Base-by-base conservation (phyloP, 2,329 filamentous ascomycete species). In the Curvularia sp. region DNA sequence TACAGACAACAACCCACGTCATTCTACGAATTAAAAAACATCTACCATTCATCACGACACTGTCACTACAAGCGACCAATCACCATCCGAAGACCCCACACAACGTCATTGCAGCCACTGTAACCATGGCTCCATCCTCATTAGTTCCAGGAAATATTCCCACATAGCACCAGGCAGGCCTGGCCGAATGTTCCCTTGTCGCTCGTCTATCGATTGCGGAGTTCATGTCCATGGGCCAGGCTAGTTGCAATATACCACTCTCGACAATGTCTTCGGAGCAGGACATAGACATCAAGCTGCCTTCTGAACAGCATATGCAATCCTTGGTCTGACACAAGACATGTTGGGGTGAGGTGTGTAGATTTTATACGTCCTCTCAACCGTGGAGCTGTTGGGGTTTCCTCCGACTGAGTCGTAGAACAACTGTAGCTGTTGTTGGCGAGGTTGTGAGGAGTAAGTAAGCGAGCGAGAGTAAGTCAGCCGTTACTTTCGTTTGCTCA, bases 171-270 rank as follows among this genome's bases (percentile, higher is more conserved):
- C 52, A 58, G 42, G 55, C 62, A 64, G 63, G 65, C 67, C 66
- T 63, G 65, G 61, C 66, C 67, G 67, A 58, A 57, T 69, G 65
- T 67, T 72, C 64, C 51, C 61, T 62, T 43, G 57, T 42, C 49
- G 35, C 49, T 64, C 53, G 61, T 57, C 46, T 60, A 48, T 57
- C 59, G 46, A 31, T 49, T 72, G 69, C 64, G 68, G 68, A 65
- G 68, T 71, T 61, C 69, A 69, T 60, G 53, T 49, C 28, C 35
- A 48, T 39, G 50, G 46, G 47, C 20, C 49, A 48, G 28, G 41
- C 20, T 31, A 22, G 28, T 48, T 33, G 31, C 39, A 44, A 39
- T 39, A 18, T 47, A 42, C 26, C 26, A 31, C 53, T 46, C 31
- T 53, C 50, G 41, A 47, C 30, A 33, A 44, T 38, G 33, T 31